These are phyloP conservation scores for Eucalyptus decipiens DNA, from an alignment of 345 rosid genomes.

Conservation along the genomic window DNA sequence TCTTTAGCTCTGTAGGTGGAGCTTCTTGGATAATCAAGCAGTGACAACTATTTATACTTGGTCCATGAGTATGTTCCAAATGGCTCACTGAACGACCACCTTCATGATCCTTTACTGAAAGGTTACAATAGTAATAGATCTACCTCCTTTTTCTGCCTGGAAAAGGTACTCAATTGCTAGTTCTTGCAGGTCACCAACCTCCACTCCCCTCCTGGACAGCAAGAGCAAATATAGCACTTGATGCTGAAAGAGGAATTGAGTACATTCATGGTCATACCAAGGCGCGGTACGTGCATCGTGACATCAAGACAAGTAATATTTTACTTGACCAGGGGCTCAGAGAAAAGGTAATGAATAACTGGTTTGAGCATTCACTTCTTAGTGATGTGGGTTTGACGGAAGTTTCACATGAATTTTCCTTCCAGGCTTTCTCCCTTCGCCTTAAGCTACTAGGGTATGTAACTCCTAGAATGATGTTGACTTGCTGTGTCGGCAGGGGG, in stretches of 20 bases:
- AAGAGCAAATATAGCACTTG: slow-evolving; percentile 55
- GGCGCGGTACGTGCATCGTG: slow-evolving; percentile 47
- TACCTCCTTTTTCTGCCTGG: not conserved
- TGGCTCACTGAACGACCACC: slow-evolving; percentile 52
- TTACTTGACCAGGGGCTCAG: slow-evolving; percentile 35
- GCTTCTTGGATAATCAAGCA: slow-evolving; percentile 45
- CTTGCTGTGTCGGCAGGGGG: slow-evolving; percentile 16
- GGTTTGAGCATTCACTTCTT: not conserved
- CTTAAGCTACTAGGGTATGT: not conserved
- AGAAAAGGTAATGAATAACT: slow-evolving; percentile 27
- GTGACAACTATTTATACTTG: slow-evolving; percentile 53
- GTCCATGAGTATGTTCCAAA: slow-evolving; percentile 39
- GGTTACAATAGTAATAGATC: slow-evolving; percentile 4
- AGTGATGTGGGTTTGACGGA: not conserved
- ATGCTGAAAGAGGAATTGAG: slow-evolving; percentile 50
- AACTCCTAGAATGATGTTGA: not conserved
- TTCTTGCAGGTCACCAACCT: slow-evolving; percentile 28
- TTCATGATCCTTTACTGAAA: slow-evolving; percentile 46
- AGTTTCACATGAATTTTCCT: not conserved
- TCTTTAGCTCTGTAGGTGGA: slow-evolving; percentile 26
- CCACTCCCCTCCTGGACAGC: slow-evolving; percentile 25
- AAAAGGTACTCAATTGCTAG: not conserved
- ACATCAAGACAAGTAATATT: slow-evolving; percentile 57
- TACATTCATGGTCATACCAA: slow-evolving; percentile 67
- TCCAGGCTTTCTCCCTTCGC: not conserved